Evolutionary conservation across 148 eudicot genomes (phyloP).

Genomic region (Vaccinium darrowii): DNA sequence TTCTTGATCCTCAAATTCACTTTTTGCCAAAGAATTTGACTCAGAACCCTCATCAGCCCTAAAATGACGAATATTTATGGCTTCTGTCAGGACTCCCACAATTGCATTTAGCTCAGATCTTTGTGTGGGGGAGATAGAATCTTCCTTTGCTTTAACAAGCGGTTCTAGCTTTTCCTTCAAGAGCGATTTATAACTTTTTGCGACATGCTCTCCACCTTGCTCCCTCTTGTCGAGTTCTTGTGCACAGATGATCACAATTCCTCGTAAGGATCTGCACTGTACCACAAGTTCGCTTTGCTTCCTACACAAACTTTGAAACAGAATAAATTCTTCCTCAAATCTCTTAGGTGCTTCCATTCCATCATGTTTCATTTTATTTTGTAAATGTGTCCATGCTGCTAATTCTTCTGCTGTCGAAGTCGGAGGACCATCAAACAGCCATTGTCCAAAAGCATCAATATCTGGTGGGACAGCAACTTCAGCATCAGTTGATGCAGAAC

Average conservation of each 20-base stretch:
- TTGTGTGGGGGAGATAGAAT: neutral
- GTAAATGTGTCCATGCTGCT: neutral
- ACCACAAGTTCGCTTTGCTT: neutral
- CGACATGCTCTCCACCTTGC: neutral
- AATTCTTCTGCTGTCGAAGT: neutral
- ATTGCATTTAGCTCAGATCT: neutral
- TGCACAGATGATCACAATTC: neutral
- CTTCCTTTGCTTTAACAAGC: neutral
- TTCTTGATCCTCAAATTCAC: neutral
- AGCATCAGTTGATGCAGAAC: neutral
- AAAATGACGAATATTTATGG: neutral
- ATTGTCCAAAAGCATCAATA: neutral
- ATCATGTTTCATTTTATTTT: neutral
- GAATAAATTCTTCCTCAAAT: neutral
- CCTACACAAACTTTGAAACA: neutral
- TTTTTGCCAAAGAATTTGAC: neutral
- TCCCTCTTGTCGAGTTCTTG: constrained; percentile 5
- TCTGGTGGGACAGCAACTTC: neutral
- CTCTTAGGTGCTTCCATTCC: neutral
- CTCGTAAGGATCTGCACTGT: neutral
- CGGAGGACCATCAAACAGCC: neutral
- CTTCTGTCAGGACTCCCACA: neutral
- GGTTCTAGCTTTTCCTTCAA: neutral
- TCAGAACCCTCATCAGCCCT: neutral
- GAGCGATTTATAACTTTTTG: constrained; percentile 3